A percentile compares a stretch with the other conserved stretches of the same genome.
Conservation (phyloP, 305 asterid genomes). For the Fraxinus platypoda region DNA sequence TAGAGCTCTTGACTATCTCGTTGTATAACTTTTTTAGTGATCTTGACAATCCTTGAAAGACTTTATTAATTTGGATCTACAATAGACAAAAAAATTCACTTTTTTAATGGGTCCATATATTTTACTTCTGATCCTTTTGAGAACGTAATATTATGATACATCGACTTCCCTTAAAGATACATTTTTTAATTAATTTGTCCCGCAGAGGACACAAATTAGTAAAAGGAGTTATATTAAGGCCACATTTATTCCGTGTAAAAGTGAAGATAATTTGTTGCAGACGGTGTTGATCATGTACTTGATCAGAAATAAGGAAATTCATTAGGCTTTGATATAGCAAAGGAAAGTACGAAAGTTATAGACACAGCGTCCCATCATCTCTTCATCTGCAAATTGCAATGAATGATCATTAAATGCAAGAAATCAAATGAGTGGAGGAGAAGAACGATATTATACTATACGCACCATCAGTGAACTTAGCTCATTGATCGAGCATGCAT, state of each 20-base stretch:
- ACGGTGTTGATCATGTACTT: conserved; percentile 10
- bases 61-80: too few species aligned
- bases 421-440: neutral
- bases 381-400: conserved; percentile 34
- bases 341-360: conserved; percentile 33
- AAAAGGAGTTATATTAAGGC: neutral
- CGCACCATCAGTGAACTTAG: conserved; percentile 34
- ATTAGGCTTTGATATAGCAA: conserved; percentile 25
- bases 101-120: too few species aligned
- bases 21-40: too few species aligned
- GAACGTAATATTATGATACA: neutral
- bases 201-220: neutral
- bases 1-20: too few species aligned
- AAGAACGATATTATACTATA: neutral
- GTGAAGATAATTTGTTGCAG: neutral
- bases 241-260: neutral
- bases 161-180: neutral
- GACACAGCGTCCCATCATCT: conserved; percentile 35
- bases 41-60: too few species aligned
- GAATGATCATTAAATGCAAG: neutral
- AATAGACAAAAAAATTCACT: too few species aligned
- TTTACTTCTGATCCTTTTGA: too few species aligned
- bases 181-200: neutral
- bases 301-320: neutral
- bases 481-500: conserved; percentile 39